These are phyloP conservation scores for Blepharisma japonicum DNA, from an alignment of 73 alveolate genomes.

Conservation along the genomic window DNA sequence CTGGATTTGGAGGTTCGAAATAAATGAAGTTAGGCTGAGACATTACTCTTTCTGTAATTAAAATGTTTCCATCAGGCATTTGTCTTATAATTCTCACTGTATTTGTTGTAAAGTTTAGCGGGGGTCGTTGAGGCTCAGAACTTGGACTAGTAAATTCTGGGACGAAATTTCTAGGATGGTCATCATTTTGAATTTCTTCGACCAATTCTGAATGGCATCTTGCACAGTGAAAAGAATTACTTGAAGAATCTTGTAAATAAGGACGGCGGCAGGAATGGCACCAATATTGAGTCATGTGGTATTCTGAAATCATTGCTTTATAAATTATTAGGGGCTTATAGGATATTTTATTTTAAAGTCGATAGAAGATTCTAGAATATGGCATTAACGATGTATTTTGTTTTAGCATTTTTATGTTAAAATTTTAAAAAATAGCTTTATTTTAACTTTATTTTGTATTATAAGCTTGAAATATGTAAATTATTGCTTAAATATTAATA, in stretches of 20 bases:
- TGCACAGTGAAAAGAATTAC: not conserved
- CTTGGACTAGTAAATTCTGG: not conserved
- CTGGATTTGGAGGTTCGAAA: not conserved
- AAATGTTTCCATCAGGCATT: not conserved
- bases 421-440: no score
- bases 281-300: not conserved
- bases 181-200: not conserved
- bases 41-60: not conserved
- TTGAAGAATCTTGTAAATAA: not conserved
- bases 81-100: not conserved
- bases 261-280: conserved; percentile 1
- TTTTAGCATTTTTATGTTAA: no score
- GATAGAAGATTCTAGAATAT: no score
- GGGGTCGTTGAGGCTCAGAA: conserved; percentile 15
- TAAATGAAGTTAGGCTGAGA: not conserved
- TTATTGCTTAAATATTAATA: no score
- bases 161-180: conserved; percentile 5
- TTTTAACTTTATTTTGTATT: no score
- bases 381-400: no score
- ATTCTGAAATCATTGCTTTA: no score
- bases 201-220: conserved; percentile 2
- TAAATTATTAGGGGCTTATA: no score
- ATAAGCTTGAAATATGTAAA: no score
- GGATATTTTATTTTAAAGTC: no score
- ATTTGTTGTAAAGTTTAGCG: not conserved